Evolutionary conservation across 345 rosid species (phyloP), one percentile per base, ranked within the genome.

Genomic region (Brassica cretica): DNA sequence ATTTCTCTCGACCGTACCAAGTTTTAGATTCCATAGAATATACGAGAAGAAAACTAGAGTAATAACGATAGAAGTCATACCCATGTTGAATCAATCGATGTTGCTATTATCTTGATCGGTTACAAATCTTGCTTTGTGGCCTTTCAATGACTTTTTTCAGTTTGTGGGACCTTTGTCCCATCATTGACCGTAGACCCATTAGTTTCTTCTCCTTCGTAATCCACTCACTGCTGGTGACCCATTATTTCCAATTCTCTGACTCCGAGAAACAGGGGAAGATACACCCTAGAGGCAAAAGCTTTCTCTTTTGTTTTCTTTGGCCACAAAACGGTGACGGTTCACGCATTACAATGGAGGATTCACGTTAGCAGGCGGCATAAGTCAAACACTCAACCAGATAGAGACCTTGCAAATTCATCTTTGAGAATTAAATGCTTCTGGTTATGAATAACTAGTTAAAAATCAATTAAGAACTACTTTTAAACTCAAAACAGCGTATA

Each of bases 161-260:
- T 27, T 12, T 9, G 41, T 76, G 69, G 75, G 70, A 70, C 80
- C 56, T 19, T 32, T 3, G 16, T 46, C 62, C 72, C 68, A 76
- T 59, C 70, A 15, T 61, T 69, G 63, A 76, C 63, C 33, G 33
- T 44, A 27, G 63, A 76, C 74, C 35, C 62, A 68, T 44, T 68
- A 30, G 33, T 67, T 3, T 68, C 49, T 41, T 67, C 78, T 53
- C 11, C 67, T 32, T 63, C 64, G 16, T 53, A 65, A 15, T 55
- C 25, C 1, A 0, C 61, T 39, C 49, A 39, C 8, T 14, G 60
- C 33, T 12, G 32, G 32, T 74, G 65, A 64, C 68, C 8, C 46
- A 32, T 3, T 33, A 62, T 6, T 29, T 62, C 32, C 0, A 8
- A 32, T 64, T 33, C 67, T 64, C 25, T 64, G 68, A 32, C 14